Conservation (phyloP, 1,284 basidiomycete genomes). For the Irpex sp. region DNA sequence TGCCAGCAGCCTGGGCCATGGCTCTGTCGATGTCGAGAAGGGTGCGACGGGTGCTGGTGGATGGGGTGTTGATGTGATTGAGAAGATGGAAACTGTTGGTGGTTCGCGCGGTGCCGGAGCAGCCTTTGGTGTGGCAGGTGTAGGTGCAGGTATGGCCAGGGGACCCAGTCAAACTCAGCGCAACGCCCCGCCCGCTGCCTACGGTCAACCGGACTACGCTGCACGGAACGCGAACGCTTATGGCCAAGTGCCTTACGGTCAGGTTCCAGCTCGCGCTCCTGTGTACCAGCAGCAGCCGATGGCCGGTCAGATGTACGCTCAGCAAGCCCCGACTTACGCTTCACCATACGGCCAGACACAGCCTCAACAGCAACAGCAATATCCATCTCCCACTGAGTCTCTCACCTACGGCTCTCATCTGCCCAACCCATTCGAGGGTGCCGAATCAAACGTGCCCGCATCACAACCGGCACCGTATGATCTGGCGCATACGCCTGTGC, state of each 20-base stretch:
- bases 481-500: neutral
- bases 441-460: neutral
- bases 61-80: conserved; percentile 4
- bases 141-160: neutral
- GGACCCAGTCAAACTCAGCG: conserved; percentile 2
- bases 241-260: neutral
- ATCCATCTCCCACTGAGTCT: conserved; percentile 2
- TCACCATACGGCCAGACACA: conserved; percentile 10
- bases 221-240: neutral
- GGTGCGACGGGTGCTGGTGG: conserved; percentile 21
- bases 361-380: conserved; percentile 11
- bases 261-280: neutral
- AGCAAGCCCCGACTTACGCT: neutral
- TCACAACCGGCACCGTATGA: neutral
- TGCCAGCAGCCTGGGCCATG: conserved; percentile 1
- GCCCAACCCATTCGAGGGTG: conserved; percentile 11
- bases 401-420: conserved; percentile 2
- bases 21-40: conserved; percentile 27
- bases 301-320: neutral
- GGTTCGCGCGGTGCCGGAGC: neutral
- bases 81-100: conserved; percentile 15
- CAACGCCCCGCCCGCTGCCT: neutral
- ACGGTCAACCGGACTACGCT: conserved; percentile 1
- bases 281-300: neutral
- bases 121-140: neutral